A percentile compares a stretch with the other conserved stretches of the same genome.
phyloP scores from a whole-genome alignment of 805 yeast species.

The Suhomyces sp. region DNA sequence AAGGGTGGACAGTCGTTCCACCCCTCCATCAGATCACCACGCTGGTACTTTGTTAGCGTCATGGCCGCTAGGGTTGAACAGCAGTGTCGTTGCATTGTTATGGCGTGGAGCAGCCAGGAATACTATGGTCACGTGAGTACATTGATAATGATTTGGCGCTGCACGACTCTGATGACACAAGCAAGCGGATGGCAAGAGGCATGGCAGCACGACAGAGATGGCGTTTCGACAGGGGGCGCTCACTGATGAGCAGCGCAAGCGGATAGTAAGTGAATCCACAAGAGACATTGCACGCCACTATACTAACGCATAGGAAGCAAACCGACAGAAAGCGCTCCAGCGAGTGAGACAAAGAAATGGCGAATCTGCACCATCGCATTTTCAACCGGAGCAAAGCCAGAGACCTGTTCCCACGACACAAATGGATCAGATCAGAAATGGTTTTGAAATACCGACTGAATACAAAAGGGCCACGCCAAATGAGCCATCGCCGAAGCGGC shows the following conservation, averaged over 20 bases:
- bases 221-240: conserved; percentile 22
- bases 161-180: not conserved
- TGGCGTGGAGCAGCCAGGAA: not conserved
- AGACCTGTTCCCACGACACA: not conserved
- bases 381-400: not conserved
- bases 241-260: conserved; percentile 32
- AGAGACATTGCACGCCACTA: not conserved
- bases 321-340: conserved; percentile 60
- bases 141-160: not conserved
- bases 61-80: conserved; percentile 7
- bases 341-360: conserved; percentile 41
- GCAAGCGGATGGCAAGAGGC: not conserved
- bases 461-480: not conserved
- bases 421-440: conserved; percentile 4
- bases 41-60: conserved; percentile 34
- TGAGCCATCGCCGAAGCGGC: conserved; percentile 14
- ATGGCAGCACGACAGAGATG: conserved; percentile 10
- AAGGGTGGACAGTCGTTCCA: conserved; percentile 62
- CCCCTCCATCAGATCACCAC: conserved; percentile 44
- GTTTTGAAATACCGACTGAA: conserved; percentile 1
- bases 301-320: conserved; percentile 49
- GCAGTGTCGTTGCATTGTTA: not conserved
- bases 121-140: not conserved
- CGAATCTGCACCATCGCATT: not conserved
- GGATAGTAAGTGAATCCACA: conserved; percentile 31